Conservation (phyloP, 257 asterid species). For the Agastache rugosa region DNA sequence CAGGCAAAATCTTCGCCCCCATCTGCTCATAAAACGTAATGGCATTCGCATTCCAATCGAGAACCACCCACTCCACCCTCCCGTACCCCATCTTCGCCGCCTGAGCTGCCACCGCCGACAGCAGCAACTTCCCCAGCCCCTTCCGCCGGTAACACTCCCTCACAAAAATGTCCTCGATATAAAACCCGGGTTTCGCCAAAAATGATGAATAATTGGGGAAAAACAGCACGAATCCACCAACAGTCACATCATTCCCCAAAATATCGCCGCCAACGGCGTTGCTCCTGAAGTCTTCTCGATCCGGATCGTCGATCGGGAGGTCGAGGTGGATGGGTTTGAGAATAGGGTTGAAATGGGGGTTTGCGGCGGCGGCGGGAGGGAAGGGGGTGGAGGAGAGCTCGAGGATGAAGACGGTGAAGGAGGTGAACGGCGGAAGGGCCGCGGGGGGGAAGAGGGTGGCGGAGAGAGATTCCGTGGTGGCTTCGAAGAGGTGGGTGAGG, state of each 20-base stretch:
- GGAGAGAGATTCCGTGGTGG: conserved; percentile 55
- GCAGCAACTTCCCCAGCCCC: conserved; percentile 70
- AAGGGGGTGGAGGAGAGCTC: conserved; percentile 55
- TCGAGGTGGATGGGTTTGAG: conserved; percentile 53
- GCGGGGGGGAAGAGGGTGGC: conserved; percentile 60
- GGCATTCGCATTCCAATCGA: conserved; percentile 87
- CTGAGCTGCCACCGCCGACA: conserved; percentile 81
- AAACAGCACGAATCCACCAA: conserved; percentile 77
- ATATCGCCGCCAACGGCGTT: conserved; percentile 20
- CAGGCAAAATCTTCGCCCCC: conserved; percentile 79
- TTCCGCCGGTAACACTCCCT: conserved; percentile 87
- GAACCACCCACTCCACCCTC: conserved; percentile 95
- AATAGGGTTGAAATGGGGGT: conserved; percentile 48
- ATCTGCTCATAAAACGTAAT: conserved; percentile 78
- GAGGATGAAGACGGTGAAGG: conserved; percentile 60
- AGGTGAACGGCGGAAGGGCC: conserved; percentile 59
- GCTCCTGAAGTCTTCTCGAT: conserved; percentile 55
- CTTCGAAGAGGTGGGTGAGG: conserved; percentile 56
- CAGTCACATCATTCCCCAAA: conserved; percentile 31
- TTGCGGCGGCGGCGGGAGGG: conserved; percentile 25
- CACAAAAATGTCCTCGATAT: conserved; percentile 81
- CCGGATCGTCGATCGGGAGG: conserved; percentile 70
- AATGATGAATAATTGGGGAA: conserved; percentile 86
- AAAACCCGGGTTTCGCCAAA: conserved; percentile 84
- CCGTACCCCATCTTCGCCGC: conserved; percentile 93